Evolutionary conservation across 2,329 filamentous ascomycete species (phyloP), one percentile per base, ranked within the genome.

Genomic region (Paracamarosporium sp.): DNA sequence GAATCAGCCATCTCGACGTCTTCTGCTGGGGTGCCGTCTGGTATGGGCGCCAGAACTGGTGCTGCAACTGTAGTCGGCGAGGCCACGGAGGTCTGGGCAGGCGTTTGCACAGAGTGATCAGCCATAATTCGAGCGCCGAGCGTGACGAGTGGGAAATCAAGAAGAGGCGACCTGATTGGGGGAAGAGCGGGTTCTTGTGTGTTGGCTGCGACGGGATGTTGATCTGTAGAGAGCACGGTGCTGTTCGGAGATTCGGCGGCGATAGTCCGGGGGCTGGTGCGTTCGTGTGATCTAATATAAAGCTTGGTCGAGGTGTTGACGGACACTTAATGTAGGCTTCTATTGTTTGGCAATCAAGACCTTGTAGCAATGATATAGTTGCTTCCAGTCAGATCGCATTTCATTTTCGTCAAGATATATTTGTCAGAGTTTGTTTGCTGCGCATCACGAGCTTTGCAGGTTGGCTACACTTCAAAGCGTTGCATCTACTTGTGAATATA

Each of bases 1-100:
- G 66, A 59, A 30, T 74, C 71, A 43, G 66, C 57, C 72, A 75
- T 75, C 53, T 71, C 66, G 53, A 75, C 59, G 46, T 75, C 72
- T 56, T 59, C 50, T 11, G 40, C 56, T 11, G 53, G 46, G 11
- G 58, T 57, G 53, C 70, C 70, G 38, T 73, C 70, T 53, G 63
- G 57, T 44, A 67, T 54, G 22, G 66, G 60, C 38, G 57, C 52
- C 6, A 46, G 15, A 17, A n/a, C 44, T 7, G 28, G 28, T 15
- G 15, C 30, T 47, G 45, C 31, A 20, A 40, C 33, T 13, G 47
- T 20, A 24, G 47, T 30, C 15, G 46, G 24, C 31, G 33, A 33
- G 44, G 44, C 5, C 25, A 5, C 27, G 12, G 46, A 24, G 45
- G 45, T 15, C 30, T 48, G 30, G 11, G 45, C 20, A 17, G 13